phyloP scores from a whole-genome alignment of 768 basidiomycete species.

The Lactarius quietus region DNA sequence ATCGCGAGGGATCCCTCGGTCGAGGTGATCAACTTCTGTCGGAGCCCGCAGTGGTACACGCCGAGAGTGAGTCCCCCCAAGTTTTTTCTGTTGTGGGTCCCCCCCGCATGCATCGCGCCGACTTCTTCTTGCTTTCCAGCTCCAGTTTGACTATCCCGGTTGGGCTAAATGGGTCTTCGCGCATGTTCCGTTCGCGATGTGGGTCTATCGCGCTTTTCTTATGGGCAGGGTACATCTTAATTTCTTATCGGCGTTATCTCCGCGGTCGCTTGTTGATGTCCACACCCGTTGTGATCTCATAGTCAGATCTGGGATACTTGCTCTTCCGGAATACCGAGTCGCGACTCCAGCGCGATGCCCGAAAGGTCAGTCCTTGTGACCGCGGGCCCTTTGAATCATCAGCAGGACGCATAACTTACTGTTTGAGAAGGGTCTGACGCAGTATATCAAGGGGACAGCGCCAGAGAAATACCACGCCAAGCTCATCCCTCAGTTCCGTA shows the following conservation, averaged over 20 bases:
- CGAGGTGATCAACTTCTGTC: constrained; percentile 50
- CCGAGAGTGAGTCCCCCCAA: constrained; percentile 50
- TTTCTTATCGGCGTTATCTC: not conserved
- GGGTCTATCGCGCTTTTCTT: constrained; percentile 45
- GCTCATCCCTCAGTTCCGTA: constrained; percentile 53
- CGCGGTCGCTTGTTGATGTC: not conserved
- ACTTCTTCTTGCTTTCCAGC: constrained; percentile 29
- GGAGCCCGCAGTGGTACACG: constrained; percentile 57
- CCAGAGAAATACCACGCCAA: constrained; percentile 33
- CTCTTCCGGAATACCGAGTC: constrained; percentile 7
- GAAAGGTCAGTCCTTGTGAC: constrained; percentile 6
- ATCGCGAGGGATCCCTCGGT: constrained; percentile 49
- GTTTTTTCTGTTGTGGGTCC: too few species aligned
- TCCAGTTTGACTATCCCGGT: constrained; percentile 40
- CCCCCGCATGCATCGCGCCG: too few species aligned
- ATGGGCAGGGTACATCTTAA: constrained; percentile 39
- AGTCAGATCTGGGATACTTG: constrained; percentile 8
- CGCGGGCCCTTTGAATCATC: too few species aligned
- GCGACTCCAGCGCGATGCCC: not conserved
- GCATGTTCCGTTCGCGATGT: constrained; percentile 48
- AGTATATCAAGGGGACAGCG: constrained; percentile 46
- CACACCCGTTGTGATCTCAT: not conserved
- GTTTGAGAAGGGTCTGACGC: constrained; percentile 37
- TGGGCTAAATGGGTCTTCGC: constrained; percentile 53
- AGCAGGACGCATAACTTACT: not conserved